Base-by-base conservation (phyloP, 2,329 filamentous ascomycete genomes). In the Fusarium duplospermum region DNA sequence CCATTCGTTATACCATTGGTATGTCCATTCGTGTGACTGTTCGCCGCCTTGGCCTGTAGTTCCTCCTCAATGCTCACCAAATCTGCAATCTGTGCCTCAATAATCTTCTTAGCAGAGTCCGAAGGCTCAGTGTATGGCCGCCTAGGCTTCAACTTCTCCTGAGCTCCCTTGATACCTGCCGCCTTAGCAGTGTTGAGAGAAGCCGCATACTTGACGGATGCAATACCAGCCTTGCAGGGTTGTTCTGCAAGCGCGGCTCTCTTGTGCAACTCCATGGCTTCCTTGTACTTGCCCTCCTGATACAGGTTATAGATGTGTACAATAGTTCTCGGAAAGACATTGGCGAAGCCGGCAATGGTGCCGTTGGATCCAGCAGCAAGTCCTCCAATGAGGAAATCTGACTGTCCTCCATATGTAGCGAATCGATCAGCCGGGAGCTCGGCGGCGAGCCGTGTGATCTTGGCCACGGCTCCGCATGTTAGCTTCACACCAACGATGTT, bases 401-500 rank as follows among this genome's bases (percentile, higher is more conserved):
- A 90, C 82, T 94, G 93, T 0, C 93, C 93, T 2, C 92, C 92
- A 76, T 90, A 94, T 0, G 90, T 88, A 0, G 91, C 88, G 78
- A 95, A 95, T 2, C 85, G 79, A 1, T 88, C 85, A 0, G 86
- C 80, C 0, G 86, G 81, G 57, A 93, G 81, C 71, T 84, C 80
- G 18, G 85, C 85, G 0, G 83, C 80, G 4, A 94, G 86, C 2
- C 92, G 86, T 3, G 90, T 89, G 67, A 94, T 88, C 81, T 94
- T 94, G 61, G 91, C 92, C 35, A 93, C 92, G 71, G 89, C 91
- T 22, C 92, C 92, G 78, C 92, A 94, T 1, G 92, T 94, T 59
- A 93, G 83, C 83, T 94, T 93, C 59, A 91, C 89, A 45, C 91
- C 92, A 42, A 93, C 89, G 69, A 93, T 92, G 67, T 92, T 93